These are phyloP conservation scores for Neonectria punicea DNA, from an alignment of 2,329 filamentous ascomycete species.

Conservation along the genomic window DNA sequence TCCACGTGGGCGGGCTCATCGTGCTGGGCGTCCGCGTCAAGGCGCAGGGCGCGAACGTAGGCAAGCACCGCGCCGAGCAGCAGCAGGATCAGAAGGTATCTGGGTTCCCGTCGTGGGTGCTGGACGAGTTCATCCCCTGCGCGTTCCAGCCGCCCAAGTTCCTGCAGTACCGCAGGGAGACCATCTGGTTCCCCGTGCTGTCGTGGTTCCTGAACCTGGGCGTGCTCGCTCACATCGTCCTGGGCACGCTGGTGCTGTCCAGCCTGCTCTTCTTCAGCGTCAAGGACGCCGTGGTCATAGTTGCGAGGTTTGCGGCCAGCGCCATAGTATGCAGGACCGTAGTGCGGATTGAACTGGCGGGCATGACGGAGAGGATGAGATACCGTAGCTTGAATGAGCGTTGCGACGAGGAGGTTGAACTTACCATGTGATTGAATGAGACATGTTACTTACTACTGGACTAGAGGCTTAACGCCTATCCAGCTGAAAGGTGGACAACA, in stretches of 20 bases:
- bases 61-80: neutral
- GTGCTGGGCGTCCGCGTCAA: conserved; percentile 32
- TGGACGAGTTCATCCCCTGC: conserved; percentile 31
- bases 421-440: neutral
- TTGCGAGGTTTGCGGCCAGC: conserved; percentile 12
- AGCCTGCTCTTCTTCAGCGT: conserved; percentile 38
- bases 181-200: conserved; percentile 28
- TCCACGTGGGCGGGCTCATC: conserved; percentile 32
- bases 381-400: neutral
- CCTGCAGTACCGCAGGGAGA: conserved; percentile 23
- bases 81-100: neutral
- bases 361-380: conserved; percentile 7
- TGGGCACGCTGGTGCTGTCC: conserved; percentile 40
- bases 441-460: no score
- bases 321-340: conserved; percentile 8
- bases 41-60: neutral
- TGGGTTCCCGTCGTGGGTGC: conserved; percentile 25
- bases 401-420: conserved; percentile 2
- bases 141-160: conserved; percentile 31
- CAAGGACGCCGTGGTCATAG: conserved; percentile 12
- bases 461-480: no score
- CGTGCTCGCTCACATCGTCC: conserved; percentile 36
- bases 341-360: conserved; percentile 11
- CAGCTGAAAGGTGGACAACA: neutral
- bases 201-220: conserved; percentile 35